These are phyloP conservation scores for Phytomonas serpens DNA, from an alignment of 208 protist species.

Conservation along the genomic window DNA sequence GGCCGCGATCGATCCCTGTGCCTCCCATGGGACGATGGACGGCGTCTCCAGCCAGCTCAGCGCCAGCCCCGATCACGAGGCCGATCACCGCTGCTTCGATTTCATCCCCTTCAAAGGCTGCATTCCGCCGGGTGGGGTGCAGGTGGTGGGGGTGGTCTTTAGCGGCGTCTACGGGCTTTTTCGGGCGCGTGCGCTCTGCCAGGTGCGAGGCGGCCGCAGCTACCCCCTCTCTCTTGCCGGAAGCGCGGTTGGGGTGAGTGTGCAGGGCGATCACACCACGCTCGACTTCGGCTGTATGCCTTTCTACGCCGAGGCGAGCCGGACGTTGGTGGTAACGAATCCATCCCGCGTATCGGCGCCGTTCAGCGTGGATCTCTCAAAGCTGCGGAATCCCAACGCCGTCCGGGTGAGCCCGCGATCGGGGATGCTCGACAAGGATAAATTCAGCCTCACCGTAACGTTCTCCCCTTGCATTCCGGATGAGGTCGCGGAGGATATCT, in stretches of 20 bases:
- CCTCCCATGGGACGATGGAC: conserved; percentile 1
- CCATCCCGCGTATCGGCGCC: conserved; percentile 79
- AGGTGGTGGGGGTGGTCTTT: conserved; percentile 87
- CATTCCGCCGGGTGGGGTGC: conserved; percentile 72
- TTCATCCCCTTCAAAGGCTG: conserved; percentile 89
- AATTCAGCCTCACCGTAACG: conserved; percentile 57
- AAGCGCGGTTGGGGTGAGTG: conserved; percentile 57
- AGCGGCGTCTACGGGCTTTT: conserved; percentile 23
- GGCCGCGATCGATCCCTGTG: conserved; percentile 7
- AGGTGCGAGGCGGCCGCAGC: conserved; percentile 84
- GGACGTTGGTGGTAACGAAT: conserved; percentile 86
- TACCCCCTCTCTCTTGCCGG: conserved; percentile 84
- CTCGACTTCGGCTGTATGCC: conserved; percentile 90
- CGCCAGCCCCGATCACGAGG: conserved; percentile 9
- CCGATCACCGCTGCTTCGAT: conserved; percentile 85
- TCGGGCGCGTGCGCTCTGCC: conserved; percentile 73
- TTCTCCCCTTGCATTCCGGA: conserved; percentile 85
- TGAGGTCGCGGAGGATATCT: conserved; percentile 69
- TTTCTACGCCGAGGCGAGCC: conserved; percentile 57
- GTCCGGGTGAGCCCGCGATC: conserved; percentile 74
- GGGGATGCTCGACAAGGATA: conserved; percentile 58
- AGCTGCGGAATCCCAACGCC: conserved; percentile 30
- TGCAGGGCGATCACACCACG: conserved; percentile 68
- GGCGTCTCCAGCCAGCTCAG: neutral
- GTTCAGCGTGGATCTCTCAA: conserved; percentile 61